Percentiles rank a stretch among this genome's conserved stretches.
Evolutionary conservation across 2,329 filamentous ascomycete genomes (phyloP).

Genomic region (Colletotrichum limetticola): DNA sequence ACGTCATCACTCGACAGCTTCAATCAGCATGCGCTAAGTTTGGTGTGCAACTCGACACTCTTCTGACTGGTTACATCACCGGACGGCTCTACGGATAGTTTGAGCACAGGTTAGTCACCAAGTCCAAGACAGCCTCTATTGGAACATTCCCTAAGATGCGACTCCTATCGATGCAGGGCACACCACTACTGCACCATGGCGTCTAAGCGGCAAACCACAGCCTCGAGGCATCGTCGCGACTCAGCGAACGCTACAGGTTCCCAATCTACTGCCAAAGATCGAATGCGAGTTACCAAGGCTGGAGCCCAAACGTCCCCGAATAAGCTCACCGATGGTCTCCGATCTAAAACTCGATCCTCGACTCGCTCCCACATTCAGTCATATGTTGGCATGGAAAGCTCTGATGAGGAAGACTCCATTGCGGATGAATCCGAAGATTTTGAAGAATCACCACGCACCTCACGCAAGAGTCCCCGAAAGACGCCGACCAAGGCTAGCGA

Average conservation of each 20-base stretch:
- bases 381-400: constrained; percentile 4
- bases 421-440: constrained; percentile 13
- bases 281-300: constrained; percentile 14
- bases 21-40: constrained; percentile 15
- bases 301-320: neutral
- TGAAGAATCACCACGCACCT: neutral
- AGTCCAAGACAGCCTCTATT: neutral
- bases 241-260: neutral
- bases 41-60: neutral
- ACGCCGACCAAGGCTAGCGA: neutral
- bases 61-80: neutral
- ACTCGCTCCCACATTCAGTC: constrained; percentile 10
- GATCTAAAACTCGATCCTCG: neutral
- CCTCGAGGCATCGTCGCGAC: constrained; percentile 15
- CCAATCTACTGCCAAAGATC: neutral
- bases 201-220: neutral
- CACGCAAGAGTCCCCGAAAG: neutral
- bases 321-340: neutral
- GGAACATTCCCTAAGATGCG: neutral
- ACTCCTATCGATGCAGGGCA: constrained; percentile 5
- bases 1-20: constrained; percentile 20
- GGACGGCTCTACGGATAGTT: neutral
- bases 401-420: constrained; percentile 3
- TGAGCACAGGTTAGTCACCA: neutral
- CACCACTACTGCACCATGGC: constrained; percentile 19